A percentile compares a stretch with the other conserved stretches of the same genome.
Conservation (phyloP, 768 basidiomycete genomes). For the Collybia nuda region DNA sequence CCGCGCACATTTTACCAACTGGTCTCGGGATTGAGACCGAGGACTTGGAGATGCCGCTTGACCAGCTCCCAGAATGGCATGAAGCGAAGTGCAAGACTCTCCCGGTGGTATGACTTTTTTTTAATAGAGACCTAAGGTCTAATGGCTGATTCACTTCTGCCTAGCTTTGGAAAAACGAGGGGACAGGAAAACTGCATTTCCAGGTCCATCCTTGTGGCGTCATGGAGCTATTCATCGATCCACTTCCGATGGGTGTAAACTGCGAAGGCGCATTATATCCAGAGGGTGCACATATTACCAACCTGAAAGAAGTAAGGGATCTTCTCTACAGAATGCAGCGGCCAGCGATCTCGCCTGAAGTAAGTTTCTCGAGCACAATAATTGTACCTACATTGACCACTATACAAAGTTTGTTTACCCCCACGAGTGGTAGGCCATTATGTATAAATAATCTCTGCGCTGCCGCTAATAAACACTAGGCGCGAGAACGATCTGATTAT, state of each 20-base stretch:
- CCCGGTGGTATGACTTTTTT: slow-evolving; percentile 45
- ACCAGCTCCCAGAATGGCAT: slow-evolving; percentile 80
- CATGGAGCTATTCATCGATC: slow-evolving; percentile 62
- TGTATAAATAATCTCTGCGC: too few relatives aligned
- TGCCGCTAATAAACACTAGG: slow-evolving; percentile 18
- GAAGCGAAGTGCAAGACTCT: slow-evolving; percentile 71
- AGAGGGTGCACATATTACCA: slow-evolving; percentile 76
- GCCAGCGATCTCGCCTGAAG: slow-evolving; percentile 83
- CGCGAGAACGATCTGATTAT: slow-evolving; percentile 68
- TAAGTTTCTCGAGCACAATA: slow-evolving; percentile 24
- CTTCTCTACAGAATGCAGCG: slow-evolving; percentile 85
- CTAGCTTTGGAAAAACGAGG: slow-evolving; percentile 90
- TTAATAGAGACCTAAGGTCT: slow-evolving; percentile 21
- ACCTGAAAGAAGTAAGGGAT: slow-evolving; percentile 72
- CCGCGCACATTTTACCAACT: slow-evolving; percentile 71
- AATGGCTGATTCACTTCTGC: neutral
- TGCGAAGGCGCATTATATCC: slow-evolving; percentile 73
- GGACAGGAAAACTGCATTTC: slow-evolving; percentile 79
- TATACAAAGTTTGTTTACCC: slow-evolving; percentile 70
- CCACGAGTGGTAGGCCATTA: slow-evolving; percentile 77
- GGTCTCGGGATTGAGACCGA: slow-evolving; percentile 84
- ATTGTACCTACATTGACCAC: too few relatives aligned
- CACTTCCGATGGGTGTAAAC: slow-evolving; percentile 62
- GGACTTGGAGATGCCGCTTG: slow-evolving; percentile 61
- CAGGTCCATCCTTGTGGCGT: slow-evolving; percentile 87